Evolutionary conservation across 306 rosid species (phyloP), one percentile per base, ranked within the genome.

Genomic region (Boehmeria nivea): DNA sequence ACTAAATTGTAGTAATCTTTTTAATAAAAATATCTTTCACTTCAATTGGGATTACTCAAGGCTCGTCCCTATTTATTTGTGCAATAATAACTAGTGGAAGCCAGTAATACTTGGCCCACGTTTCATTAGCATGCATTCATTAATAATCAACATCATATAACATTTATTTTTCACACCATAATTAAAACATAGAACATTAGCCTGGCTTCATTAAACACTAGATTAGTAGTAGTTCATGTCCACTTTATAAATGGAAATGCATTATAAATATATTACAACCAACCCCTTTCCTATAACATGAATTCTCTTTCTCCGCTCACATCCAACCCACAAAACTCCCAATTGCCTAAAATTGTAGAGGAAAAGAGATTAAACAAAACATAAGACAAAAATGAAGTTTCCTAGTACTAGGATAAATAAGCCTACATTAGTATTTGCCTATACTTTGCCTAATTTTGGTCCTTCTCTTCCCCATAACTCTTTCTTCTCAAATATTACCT

Each of bases 201-300:
- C 36, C 9, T 31, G 39, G 26, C 34, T 53, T 61, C 66, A 34
- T 73, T 63, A 40, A 44, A 57, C 19, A 45, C 43, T 57, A 62
- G 66, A 73, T 28, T 53, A 39, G 66, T 66, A 22, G n/a, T 47
- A 54, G 36, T 8, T 40, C 10, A 44, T 45, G 70, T 62, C 65
- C 52, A 73, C 51, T 50, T 39, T 12, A 49, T 40, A 20, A 48
- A 27, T 28, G 43, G 43, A 12, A 40, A 44, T 59, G 50, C 54
- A 43, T 47, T 2, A 5, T 12, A 19, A 42, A 37, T 74, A 74
- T 68, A 51, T 74, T 68, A 74, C 79, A 68, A 59, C 43, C 67
- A 66, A 10, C 17, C 71, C 44, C 74, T 57, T 51, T 36, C 43
- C 54, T 24, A 57, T 51, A 63, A 57, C 36, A 52, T 37, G 66